Conservation (phyloP, 2,329 filamentous ascomycete genomes). For the Epichloe typhina region DNA sequence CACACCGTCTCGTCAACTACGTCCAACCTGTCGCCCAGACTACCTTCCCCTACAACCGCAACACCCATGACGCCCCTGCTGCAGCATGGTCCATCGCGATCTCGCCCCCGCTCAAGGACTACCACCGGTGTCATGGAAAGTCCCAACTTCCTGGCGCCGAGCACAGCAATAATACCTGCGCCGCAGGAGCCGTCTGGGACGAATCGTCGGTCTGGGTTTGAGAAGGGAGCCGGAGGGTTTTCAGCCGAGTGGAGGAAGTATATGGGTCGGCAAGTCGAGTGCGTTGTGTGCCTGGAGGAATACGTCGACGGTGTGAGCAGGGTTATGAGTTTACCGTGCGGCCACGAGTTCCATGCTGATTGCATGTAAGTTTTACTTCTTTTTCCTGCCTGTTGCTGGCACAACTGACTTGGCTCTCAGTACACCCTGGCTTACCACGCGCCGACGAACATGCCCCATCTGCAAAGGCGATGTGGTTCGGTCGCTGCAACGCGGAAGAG, state of each 20-base stretch:
- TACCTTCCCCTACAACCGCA: constrained; percentile 49
- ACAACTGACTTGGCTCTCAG: constrained; percentile 29
- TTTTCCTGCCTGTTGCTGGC: neutral
- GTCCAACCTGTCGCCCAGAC: constrained; percentile 38
- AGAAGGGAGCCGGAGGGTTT: constrained; percentile 31
- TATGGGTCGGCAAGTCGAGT: constrained; percentile 64
- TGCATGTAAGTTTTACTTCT: constrained; percentile 72
- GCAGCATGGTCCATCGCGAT: constrained; percentile 38
- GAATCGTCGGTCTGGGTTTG: constrained; percentile 25
- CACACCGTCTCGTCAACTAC: constrained; percentile 59
- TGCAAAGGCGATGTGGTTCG: constrained; percentile 94
- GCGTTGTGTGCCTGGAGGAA: constrained; percentile 92
- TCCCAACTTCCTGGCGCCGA: constrained; percentile 30
- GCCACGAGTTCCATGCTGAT: constrained; percentile 92
- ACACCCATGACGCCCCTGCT: constrained; percentile 73
- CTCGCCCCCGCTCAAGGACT: constrained; percentile 51
- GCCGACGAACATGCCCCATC: constrained; percentile 92
- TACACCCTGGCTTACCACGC: constrained; percentile 91
- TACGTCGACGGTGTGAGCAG: constrained; percentile 87
- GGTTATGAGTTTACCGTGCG: constrained; percentile 95
- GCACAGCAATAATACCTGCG: constrained; percentile 27
- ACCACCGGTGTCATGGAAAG: constrained; percentile 46
- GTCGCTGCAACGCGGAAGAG: constrained; percentile 42
- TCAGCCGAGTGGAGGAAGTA: constrained; percentile 50
- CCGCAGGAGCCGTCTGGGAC: constrained; percentile 21